These are phyloP conservation scores for Thelonectria discophora DNA, from an alignment of 2,329 filamentous ascomycete species.

Conservation along the genomic window DNA sequence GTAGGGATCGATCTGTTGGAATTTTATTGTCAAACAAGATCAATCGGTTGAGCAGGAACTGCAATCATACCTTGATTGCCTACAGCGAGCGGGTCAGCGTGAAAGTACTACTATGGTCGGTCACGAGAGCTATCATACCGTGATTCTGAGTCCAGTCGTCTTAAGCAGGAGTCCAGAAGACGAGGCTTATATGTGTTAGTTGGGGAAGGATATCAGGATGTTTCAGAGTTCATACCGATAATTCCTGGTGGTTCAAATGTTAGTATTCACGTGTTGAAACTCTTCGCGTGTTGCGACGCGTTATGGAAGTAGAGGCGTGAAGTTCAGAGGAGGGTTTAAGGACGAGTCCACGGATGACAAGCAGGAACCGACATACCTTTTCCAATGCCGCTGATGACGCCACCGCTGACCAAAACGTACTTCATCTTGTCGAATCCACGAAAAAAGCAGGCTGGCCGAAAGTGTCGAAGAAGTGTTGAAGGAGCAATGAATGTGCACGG, in stretches of 20 bases:
- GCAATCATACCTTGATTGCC: background rate
- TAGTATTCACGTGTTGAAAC: no score
- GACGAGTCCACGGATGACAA: background rate
- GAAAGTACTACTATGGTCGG: no score
- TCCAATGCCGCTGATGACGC: slow-evolving; percentile 3
- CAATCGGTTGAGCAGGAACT: no score
- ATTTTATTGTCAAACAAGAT: no score
- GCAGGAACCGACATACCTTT: background rate
- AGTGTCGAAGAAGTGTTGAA: no score
- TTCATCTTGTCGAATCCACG: background rate
- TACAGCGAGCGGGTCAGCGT: background rate
- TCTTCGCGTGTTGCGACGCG: background rate
- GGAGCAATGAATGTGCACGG: no score
- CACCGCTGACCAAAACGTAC: background rate
- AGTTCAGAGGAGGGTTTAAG: background rate
- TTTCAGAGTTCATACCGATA: background rate
- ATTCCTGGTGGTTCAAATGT: background rate
- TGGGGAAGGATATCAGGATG: no score
- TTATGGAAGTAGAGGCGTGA: background rate
- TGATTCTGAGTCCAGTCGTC: background rate
- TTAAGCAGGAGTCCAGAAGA: background rate
- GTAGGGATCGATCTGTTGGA: background rate
- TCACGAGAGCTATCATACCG: no score
- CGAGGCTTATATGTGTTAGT: background rate
- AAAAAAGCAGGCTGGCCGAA: no score